Evolutionary conservation across 2,329 filamentous ascomycete species (phyloP), one percentile per base, ranked within the genome.

Genomic region (Pestalotiopsis sp.): DNA sequence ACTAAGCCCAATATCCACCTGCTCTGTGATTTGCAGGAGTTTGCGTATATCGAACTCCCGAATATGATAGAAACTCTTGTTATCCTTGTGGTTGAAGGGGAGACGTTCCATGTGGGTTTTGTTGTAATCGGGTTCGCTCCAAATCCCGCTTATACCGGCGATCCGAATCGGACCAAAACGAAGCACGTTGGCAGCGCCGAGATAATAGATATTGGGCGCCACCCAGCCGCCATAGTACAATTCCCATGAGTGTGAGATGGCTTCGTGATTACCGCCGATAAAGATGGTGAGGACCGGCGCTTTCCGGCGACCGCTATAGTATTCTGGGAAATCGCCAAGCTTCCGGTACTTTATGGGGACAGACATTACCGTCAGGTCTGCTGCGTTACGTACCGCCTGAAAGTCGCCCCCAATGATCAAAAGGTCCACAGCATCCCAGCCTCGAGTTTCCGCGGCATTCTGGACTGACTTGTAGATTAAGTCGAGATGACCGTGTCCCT

Each of bases 171-270:
- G 92, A 0, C 95, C 95, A 39, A 97, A 84, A n/a, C 92, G 91
- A 56, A 99, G 79, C 9, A 99, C 91, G 77, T 97, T 98, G 69
- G 96, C 93, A 39, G 94, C 93, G 62, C 96, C 96, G 79, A 98
- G 87, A 81, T 98, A 99, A 84, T 98, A 99, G 72, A 99, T 98
- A 73, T 96, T 97, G 9, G 94, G 94, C 7, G 95, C 95, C 4
- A 94, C 96, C 96, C 96, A 99, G 65, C 96, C 96, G 66, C 96
- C 96, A 78, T 98, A 97, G 82, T 93, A 97, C 0, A 99, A 87
- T 81, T 99, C 96, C 85, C 91, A 96, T 4, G 97, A 84, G 80
- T 98, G 90, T 63, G 93, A 94, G 75, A 93, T 93, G 0, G 96
- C 95, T 83, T 99, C 96, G 76, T 99, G 96, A 77, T 99, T 99